phyloP scores from a whole-genome alignment of 805 yeast species.

The Lachancea dasiensis region DNA sequence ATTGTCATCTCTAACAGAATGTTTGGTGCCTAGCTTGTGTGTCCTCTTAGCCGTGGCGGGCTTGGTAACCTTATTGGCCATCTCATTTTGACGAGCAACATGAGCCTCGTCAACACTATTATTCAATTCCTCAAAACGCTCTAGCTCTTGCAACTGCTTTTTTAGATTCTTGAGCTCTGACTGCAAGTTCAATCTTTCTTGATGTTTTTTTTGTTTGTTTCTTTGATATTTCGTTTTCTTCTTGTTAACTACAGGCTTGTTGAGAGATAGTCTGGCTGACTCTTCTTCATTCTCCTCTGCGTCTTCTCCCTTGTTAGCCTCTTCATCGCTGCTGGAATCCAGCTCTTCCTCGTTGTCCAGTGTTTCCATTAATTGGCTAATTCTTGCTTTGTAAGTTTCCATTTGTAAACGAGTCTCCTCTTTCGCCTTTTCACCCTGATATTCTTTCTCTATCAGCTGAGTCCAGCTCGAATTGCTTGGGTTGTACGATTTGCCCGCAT shows the following conservation, averaged over 20 bases:
- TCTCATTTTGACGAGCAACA: constrained; percentile 17
- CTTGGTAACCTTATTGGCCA: constrained; percentile 19
- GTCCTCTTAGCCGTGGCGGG: constrained; percentile 32
- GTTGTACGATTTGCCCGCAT: constrained; percentile 85
- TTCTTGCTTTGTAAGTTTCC: constrained; percentile 56
- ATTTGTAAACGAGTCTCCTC: constrained; percentile 60
- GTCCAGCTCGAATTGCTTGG: constrained; percentile 86
- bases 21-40: constrained; percentile 40
- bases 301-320: constrained; percentile 38
- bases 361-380: constrained; percentile 58
- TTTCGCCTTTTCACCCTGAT: constrained; percentile 52
- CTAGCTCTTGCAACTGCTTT: constrained; percentile 52
- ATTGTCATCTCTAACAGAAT: constrained; percentile 41
- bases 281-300: constrained; percentile 32
- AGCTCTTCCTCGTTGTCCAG: constrained; percentile 54
- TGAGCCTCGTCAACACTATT: constrained; percentile 21
- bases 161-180: constrained; percentile 53
- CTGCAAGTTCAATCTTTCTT: constrained; percentile 52
- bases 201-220: constrained; percentile 59
- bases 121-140: constrained; percentile 37
- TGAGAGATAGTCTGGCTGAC: constrained; percentile 52
- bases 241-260: constrained; percentile 60
- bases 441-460: constrained; percentile 60
- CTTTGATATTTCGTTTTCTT: constrained; percentile 75
- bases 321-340: constrained; percentile 29